Evolutionary conservation across 345 rosid genomes (phyloP), one percentile per base, ranked within the genome.

Genomic region (Clarkia xantiana): DNA sequence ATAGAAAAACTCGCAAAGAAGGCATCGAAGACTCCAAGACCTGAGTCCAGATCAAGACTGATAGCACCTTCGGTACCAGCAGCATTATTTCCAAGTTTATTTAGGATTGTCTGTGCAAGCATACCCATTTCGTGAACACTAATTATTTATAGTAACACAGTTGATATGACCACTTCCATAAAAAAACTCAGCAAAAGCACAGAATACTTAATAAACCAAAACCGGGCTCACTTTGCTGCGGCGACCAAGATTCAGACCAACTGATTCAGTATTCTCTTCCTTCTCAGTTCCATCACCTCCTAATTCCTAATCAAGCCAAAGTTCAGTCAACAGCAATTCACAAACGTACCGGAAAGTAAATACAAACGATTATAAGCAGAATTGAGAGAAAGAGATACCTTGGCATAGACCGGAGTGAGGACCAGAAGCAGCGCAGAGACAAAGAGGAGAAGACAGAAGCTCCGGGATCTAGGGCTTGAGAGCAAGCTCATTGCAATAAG

Each of bases 21-120:
- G 0, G 95, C 99, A 76, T 93, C 99, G 42, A 93, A 79, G 45
- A 87, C 63, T 42, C 96, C 87, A 45, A 79, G 97, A 25, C 88
- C 91, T 62, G 80, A 70, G 51, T 62, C 63, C 14, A 78, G 60
- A 40, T 62, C 62, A 52, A 78, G 48, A 60, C 65, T 76, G 47
- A 71, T 52, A 15, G 66, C 58, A 60, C 53, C 55, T 14, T 67
- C 58, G 47, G 73, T 65, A 17, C 60, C 71, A 42, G 55, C 66
- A 65, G 65, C 62, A 49, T 65, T 67, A 43, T 51, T 46, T 44
- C 75, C 84, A 49, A 70, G 49, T 14, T 60, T 57, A 44, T 64
- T 60, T 16, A 77, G 52, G 40, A 55, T 59, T 63, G 83, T 60
- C 96, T 86, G 67, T 42, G 63, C 20, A 14, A 16, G 57, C n/a